A percentile compares a stretch with the other conserved stretches of the same genome.
Evolutionary conservation across 257 asterid genomes (phyloP).

Genomic region (Paraleonurus japonicus): DNA sequence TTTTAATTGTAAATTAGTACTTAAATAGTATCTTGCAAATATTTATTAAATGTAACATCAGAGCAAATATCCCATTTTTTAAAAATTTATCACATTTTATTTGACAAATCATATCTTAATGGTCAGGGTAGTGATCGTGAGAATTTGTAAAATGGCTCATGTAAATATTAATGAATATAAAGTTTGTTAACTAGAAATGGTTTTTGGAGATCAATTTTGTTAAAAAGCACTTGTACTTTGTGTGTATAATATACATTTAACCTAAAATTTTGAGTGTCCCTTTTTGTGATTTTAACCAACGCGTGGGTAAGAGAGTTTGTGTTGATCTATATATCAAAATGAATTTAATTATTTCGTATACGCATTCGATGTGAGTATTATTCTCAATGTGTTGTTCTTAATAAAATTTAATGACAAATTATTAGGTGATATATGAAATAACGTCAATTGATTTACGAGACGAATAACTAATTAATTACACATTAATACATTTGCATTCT

Average conservation of each 20-base stretch:
- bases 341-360: background rate
- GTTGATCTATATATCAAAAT: background rate
- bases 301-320: background rate
- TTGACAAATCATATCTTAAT: too few species aligned
- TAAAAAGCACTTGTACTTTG: too few species aligned
- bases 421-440: background rate
- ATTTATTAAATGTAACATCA: background rate
- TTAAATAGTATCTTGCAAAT: background rate
- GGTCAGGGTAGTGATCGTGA: background rate
- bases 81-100: too few species aligned
- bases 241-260: too few species aligned
- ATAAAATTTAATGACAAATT: too few species aligned
- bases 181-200: too few species aligned
- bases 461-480: background rate
- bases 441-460: background rate
- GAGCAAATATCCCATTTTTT: too few species aligned
- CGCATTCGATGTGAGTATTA: background rate
- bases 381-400: background rate
- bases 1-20: background rate
- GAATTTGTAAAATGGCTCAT: background rate
- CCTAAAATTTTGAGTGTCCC: background rate
- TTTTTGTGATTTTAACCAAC: background rate
- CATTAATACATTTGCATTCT: too few species aligned
- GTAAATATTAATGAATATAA: too few species aligned
- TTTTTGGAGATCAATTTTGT: background rate